Evolutionary conservation across 2,329 filamentous ascomycete species (phyloP).

Genomic region (Ophiocordyceps camponoti-leonardi): DNA sequence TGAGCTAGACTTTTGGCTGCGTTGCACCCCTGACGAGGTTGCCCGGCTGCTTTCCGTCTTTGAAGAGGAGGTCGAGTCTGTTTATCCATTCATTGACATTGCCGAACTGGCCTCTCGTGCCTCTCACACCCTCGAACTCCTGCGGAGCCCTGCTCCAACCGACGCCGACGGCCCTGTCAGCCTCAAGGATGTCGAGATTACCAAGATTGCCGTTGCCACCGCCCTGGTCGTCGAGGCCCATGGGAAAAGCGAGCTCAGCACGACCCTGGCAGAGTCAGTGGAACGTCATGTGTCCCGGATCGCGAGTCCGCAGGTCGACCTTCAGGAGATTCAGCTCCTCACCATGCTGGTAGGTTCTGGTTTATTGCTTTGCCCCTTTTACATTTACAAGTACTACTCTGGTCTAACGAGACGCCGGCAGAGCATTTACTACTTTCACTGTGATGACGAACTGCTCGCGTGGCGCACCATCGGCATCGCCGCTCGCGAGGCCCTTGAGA

Average conservation of each 20-base stretch:
- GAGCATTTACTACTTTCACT: conserved; percentile 25
- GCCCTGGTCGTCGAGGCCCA: conserved; percentile 15
- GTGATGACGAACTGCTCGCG: conserved; percentile 29
- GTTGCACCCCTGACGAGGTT: conserved; percentile 10
- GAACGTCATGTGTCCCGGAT: conserved; percentile 12
- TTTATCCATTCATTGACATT: conserved; percentile 17
- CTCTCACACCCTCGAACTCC: conserved; percentile 9
- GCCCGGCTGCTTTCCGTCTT: conserved; percentile 16
- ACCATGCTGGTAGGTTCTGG: conserved; percentile 10
- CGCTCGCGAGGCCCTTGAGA: conserved; percentile 25
- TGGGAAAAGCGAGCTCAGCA: conserved; percentile 12
- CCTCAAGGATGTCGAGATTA: conserved; percentile 14
- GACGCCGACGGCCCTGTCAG: background rate
- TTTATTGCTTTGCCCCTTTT: background rate
- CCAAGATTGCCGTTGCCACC: conserved; percentile 16
- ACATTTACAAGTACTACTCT: background rate
- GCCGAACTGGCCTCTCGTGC: conserved; percentile 9
- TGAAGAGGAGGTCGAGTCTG: conserved; percentile 20
- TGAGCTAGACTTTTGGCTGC: conserved; percentile 8
- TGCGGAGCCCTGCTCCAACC: conserved; percentile 3
- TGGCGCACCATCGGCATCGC: conserved; percentile 30
- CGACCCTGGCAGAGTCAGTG: conserved; percentile 12
- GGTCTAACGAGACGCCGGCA: conserved; percentile 3
- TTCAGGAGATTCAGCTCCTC: conserved; percentile 16
- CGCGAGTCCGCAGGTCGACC: conserved; percentile 10